Percentiles rank a stretch among this genome's conserved stretches.
phyloP scores from a whole-genome alignment of 2,329 filamentous ascomycete genomes.

The Alternaria infectoria region DNA sequence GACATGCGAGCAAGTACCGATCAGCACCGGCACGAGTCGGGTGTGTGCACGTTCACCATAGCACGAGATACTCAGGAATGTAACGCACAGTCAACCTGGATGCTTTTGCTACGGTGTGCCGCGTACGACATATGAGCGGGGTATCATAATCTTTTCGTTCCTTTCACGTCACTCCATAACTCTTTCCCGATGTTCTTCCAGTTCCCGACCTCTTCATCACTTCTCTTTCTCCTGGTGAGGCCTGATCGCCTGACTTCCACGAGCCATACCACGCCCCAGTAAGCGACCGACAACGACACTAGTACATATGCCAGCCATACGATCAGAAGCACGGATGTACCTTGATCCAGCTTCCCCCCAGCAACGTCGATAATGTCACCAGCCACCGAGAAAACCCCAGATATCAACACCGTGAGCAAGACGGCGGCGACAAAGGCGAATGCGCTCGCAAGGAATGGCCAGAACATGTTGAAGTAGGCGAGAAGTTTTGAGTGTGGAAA shows the following conservation, averaged over 20 bases:
- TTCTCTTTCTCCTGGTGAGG: conserved; percentile 21
- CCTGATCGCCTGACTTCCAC: conserved; percentile 29
- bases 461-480: conserved; percentile 26
- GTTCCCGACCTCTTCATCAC: conserved; percentile 27
- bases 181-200: conserved; percentile 28
- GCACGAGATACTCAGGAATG: background rate
- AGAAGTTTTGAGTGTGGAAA: conserved; percentile 29
- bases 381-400: conserved; percentile 6
- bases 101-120: background rate
- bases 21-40: background rate
- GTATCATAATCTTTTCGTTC: conserved; percentile 1
- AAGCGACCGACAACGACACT: conserved; percentile 10
- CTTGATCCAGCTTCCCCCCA: conserved; percentile 12
- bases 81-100: background rate
- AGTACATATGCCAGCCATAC: conserved; percentile 27
- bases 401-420: conserved; percentile 15
- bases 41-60: background rate
- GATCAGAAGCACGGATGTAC: conserved; percentile 20
- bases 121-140: background rate
- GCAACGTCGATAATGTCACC: conserved; percentile 14
- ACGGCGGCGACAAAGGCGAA: conserved; percentile 23
- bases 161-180: conserved; percentile 23
- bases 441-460: conserved; percentile 10
- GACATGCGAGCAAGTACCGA: background rate
- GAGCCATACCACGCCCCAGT: conserved; percentile 36